These are phyloP conservation scores for Kandelia obovata DNA, from an alignment of 345 rosid genomes.

Conservation along the genomic window DNA sequence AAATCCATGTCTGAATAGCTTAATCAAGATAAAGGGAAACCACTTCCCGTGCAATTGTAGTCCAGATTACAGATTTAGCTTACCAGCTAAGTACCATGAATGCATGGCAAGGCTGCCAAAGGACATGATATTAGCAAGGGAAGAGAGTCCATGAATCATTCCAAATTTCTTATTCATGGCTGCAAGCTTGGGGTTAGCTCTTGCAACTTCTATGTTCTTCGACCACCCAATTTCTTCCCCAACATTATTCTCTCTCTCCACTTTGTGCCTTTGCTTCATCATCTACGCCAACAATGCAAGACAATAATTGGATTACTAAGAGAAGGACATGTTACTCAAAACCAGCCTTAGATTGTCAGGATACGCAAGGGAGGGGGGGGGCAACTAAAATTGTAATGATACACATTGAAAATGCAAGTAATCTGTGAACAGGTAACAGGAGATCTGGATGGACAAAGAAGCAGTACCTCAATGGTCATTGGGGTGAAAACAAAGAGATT, in stretches of 20 bases:
- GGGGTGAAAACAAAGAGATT: conserved; percentile 86
- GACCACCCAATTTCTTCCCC: conserved; percentile 88
- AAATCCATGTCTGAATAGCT: background rate
- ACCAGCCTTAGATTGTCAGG: background rate
- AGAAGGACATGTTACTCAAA: background rate
- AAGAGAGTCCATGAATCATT: conserved; percentile 93
- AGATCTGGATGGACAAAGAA: background rate
- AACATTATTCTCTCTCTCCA: conserved; percentile 72
- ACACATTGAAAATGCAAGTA: background rate
- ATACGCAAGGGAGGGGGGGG: background rate
- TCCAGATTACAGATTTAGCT: conserved; percentile 59
- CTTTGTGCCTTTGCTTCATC: conserved; percentile 98
- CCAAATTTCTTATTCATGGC: conserved; percentile 99
- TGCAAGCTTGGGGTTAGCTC: conserved; percentile 78
- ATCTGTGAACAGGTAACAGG: background rate
- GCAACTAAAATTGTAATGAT: background rate
- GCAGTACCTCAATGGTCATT: conserved; percentile 79
- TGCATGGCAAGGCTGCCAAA: conserved; percentile 97
- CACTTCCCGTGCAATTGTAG: background rate
- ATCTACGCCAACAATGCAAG: conserved; percentile 40
- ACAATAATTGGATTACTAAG: background rate
- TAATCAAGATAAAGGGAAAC: background rate
- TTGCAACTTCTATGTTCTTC: conserved; percentile 79
- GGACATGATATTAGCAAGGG: conserved; percentile 83
- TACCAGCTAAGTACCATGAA: conserved; percentile 95